These are phyloP conservation scores for Prototheca wickerhamii DNA, from an alignment of 163 green algal species.

Conservation along the genomic window DNA sequence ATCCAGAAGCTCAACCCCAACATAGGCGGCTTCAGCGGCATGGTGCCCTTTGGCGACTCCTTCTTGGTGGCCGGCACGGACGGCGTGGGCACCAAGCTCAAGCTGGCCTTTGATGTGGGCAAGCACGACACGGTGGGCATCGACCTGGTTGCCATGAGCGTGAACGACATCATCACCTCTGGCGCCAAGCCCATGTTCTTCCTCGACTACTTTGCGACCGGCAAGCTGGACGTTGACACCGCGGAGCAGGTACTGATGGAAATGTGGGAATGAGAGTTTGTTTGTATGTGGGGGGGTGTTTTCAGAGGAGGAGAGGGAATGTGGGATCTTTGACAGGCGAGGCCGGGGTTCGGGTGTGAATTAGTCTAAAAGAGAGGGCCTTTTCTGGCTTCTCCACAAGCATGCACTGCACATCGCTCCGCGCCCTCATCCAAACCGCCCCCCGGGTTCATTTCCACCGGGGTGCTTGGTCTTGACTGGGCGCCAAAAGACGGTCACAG, in stretches of 20 bases:
- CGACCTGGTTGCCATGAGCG: conserved; percentile 93
- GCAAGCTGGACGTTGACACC: conserved; percentile 85
- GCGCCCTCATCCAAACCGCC: background rate
- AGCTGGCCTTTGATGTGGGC: conserved; percentile 92
- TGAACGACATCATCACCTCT: conserved; percentile 95
- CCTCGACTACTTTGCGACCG: conserved; percentile 96
- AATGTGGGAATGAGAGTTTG: conserved; percentile 70
- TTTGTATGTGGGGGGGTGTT: background rate
- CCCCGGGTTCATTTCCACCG: background rate
- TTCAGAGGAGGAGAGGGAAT: background rate
- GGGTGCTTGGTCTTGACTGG: background rate
- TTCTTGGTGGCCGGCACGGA: conserved; percentile 95
- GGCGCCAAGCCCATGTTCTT: conserved; percentile 97
- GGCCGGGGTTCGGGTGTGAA: too few species aligned
- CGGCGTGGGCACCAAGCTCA: conserved; percentile 97
- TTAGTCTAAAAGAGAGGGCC: too few species aligned
- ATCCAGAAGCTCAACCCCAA: conserved; percentile 88
- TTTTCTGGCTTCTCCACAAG: too few species aligned
- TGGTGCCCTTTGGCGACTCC: conserved; percentile 92
- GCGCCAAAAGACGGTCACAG: background rate
- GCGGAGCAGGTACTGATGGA: conserved; percentile 64
- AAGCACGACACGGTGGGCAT: conserved; percentile 98
- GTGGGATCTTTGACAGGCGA: background rate
- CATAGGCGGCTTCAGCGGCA: conserved; percentile 91
- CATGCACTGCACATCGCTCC: too few species aligned